Evolutionary conservation across 495 filamentous ascomycete species (phyloP).

Genomic region (Pyrenopolyporus hunteri): DNA sequence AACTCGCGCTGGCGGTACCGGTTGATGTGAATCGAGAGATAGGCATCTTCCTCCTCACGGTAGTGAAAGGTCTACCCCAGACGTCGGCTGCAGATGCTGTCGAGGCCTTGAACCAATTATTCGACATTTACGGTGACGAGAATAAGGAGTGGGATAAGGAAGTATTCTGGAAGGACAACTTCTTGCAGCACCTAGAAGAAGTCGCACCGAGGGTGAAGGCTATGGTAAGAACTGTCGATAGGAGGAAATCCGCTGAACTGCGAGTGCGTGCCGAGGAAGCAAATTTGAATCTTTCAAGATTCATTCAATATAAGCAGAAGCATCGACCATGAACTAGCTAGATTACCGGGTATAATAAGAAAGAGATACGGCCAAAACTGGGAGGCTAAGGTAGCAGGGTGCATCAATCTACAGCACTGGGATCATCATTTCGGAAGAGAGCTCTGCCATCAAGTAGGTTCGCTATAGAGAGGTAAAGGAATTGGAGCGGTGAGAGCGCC

Average conservation of each 20-base stretch:
- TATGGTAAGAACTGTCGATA: constrained; percentile 62
- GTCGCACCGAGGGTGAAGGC: constrained; percentile 55
- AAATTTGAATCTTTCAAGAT: constrained; percentile 60
- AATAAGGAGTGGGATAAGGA: constrained; percentile 58
- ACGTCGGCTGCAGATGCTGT: constrained; percentile 57
- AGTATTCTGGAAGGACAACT: constrained; percentile 66
- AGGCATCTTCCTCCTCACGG: constrained; percentile 63
- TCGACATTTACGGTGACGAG: constrained; percentile 67
- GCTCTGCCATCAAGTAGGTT: background rate
- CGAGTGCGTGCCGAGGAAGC: constrained; percentile 62
- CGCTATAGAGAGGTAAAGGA: background rate
- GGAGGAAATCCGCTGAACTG: constrained; percentile 57
- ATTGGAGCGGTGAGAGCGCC: background rate
- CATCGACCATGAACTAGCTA: constrained; percentile 35
- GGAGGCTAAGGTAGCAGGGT: background rate
- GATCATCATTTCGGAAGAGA: background rate
- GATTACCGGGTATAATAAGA: background rate
- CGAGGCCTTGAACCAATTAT: constrained; percentile 65
- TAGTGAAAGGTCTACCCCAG: constrained; percentile 52
- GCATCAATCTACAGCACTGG: constrained; percentile 13
- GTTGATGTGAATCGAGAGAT: constrained; percentile 59
- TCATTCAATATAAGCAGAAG: constrained; percentile 66
- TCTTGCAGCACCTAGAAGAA: constrained; percentile 62
- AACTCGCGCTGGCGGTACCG: constrained; percentile 56
- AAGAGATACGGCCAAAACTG: background rate